Evolutionary conservation across 179 eudicot genomes (phyloP), one percentile per base, ranked within the genome.

Genomic region (Beta corolliflora): DNA sequence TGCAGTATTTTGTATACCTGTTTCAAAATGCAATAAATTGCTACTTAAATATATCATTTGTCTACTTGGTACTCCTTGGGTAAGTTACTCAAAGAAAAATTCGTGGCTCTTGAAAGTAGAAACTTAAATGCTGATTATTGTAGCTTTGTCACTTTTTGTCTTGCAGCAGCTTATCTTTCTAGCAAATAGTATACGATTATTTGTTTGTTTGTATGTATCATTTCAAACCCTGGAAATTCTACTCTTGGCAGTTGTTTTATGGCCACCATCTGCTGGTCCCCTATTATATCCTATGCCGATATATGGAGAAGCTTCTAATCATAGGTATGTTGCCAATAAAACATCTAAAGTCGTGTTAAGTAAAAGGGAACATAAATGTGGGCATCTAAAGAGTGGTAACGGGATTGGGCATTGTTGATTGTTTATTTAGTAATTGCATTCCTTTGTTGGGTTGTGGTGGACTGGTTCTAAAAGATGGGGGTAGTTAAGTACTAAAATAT

Each of bases 231-330:
- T 77, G 65, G n/a, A 10, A 21, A 70, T 44, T 75, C 45, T 71
- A 55, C 76, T 66, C 14, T 81, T 77, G 68, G 65, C 95, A 95
- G 95, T 95, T 85, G 87, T 85, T 81, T 83, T 95, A 80, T 93
- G 99, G 99, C 97, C 95, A 52, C 99, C 99, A 81, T 92, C 98
- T 71, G 91, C 98, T 64, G 88, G 93, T 77, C 88, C 93, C 36
- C 63, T 80, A 54, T 80, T 95, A 67, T 93, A 93, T 86, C 97
- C 97, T 66, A 88, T 90, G 95, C 93, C 97, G 55, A 77, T 95
- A 64, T 90, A 93, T 80, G 95, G 98, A 75, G 99, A 95, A 88
- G 92, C 98, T 53, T 95, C 98, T 68, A 93, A 95, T 77, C 99
- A 95, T 81, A 93, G 98, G 99, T 92, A 67, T 67, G 79, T 15